Base-by-base conservation (phyloP, 768 basidiomycete genomes). In the Tubosaeta sp. region DNA sequence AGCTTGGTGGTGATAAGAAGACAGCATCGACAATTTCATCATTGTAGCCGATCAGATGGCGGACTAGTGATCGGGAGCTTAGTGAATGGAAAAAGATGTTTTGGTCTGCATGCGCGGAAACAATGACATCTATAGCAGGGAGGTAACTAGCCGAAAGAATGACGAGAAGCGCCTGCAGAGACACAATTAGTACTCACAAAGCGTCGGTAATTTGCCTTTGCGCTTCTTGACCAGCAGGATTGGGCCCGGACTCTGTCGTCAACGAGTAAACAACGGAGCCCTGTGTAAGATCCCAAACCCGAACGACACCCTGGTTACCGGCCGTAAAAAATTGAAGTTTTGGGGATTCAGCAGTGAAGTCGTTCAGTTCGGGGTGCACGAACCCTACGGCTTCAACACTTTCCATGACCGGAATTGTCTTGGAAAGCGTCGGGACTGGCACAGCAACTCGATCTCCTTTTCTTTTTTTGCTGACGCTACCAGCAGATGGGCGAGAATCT, bases 11-110 rank as follows among this genome's bases (percentile, higher is more conserved):
- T 42, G 80, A 81, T 53, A 99, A 77, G 72, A 94, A 91, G 26
- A 80, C 76, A 5, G 85, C 81, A 62, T 98, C 97, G 46, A 97
- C 88, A 59, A 98, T 94, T 70, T 98, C 95, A 70, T 99, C 97
- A 68, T 98, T 98, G 77, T 88, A 99, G 0, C 97, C 97, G 61
- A 98, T 85, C 59, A 98, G 72, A 60, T 97, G 95, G 16, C 89
- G 86, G 2, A 77, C 74, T 25, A 90, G 71, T 9, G 78, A 72
- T 31, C 77, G 78, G 1, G 82, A 81, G n/a, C 76, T 67, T 8
- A 95, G 73, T 2, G 91, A 93, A 68, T 94, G 85, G 72, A 92
- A 92, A 43, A 94, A 77, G 59, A 99, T 95, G 59, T 98, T 99
- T 71, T 98, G 97, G 69, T 99, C 95, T 22, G 91, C 93, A 66